These are phyloP conservation scores for Cladophialophora chaetospira DNA, from an alignment of 2,329 filamentous ascomycete genomes.

Conservation along the genomic window DNA sequence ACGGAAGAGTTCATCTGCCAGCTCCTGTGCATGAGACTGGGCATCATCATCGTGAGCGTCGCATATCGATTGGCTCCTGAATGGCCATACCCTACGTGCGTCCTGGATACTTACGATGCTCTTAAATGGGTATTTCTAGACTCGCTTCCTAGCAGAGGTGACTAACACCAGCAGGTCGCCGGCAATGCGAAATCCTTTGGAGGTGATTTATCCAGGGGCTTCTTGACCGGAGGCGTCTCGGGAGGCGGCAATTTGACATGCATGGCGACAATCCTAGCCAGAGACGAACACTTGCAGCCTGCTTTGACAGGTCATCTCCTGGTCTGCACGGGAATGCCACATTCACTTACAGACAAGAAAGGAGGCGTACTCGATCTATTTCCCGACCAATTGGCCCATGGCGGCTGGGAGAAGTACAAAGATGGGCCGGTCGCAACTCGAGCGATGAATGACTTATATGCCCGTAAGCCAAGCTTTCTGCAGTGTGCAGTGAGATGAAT, in stretches of 20 bases:
- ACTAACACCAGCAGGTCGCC: constrained; percentile 9
- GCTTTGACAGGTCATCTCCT: constrained; percentile 18
- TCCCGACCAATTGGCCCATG: constrained; percentile 11
- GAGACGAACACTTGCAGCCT: constrained; percentile 19
- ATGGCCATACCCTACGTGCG: constrained; percentile 23
- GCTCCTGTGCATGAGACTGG: constrained; percentile 17
- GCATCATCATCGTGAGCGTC: constrained; percentile 26
- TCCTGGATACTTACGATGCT: constrained; percentile 36
- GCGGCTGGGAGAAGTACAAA: constrained; percentile 20
- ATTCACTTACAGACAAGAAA: constrained; percentile 1
- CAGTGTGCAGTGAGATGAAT: neutral
- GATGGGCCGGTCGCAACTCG: constrained; percentile 16
- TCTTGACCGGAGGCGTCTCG: constrained; percentile 18
- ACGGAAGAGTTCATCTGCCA: constrained; percentile 25
- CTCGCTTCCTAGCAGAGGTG: neutral
- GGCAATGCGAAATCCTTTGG: constrained; percentile 16
- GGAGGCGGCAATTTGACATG: constrained; percentile 15
- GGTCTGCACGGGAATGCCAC: constrained; percentile 21
- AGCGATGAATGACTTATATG: constrained; percentile 16
- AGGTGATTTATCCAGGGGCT: constrained; percentile 22
- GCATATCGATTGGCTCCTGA: constrained; percentile 31
- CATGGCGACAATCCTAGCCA: constrained; percentile 13
- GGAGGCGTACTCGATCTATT: constrained; percentile 9
- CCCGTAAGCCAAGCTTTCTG: constrained; percentile 3
- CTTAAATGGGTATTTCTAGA: constrained; percentile 36